Evolutionary conservation across 2,329 filamentous ascomycete genomes (phyloP).

Genomic region (Aureobasidium subglaciale): DNA sequence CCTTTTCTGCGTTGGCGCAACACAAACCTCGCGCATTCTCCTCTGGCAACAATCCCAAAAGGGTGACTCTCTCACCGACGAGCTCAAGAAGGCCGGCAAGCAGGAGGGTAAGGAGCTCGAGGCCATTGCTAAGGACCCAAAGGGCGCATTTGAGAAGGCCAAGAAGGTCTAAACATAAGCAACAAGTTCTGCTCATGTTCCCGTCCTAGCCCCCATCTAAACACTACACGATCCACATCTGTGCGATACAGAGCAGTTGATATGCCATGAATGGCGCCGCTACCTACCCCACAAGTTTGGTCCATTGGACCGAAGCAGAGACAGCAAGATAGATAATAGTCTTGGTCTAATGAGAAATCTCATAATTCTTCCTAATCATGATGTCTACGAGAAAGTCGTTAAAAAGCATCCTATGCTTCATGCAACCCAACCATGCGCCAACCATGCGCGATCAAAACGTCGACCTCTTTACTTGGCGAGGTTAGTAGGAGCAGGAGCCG

Average conservation of each 20-base stretch:
- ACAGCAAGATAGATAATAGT: conserved; percentile 13
- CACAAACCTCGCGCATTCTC: conserved; percentile 74
- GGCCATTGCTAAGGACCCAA: conserved; percentile 26
- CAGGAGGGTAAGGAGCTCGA: conserved; percentile 29
- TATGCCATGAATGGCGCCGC: not conserved
- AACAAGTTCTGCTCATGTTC: not conserved
- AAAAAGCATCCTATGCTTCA: conserved; percentile 5
- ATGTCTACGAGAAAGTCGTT: not conserved
- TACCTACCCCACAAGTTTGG: not conserved
- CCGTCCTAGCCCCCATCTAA: not conserved
- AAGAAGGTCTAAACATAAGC: conserved; percentile 21
- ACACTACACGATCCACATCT: not conserved
- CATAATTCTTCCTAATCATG: not conserved
- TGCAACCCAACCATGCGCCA: conserved; percentile 3
- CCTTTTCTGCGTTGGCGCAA: conserved; percentile 77
- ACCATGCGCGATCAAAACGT: not conserved
- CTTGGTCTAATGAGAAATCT: conserved; percentile 12
- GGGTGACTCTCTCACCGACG: conserved; percentile 34
- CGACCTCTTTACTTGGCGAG: conserved; percentile 22
- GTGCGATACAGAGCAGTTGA: not conserved
- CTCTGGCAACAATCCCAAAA: conserved; percentile 58
- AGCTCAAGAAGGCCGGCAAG: conserved; percentile 36
- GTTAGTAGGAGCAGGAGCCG: conserved; percentile 43
- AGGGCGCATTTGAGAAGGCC: conserved; percentile 32
- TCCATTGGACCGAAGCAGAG: not conserved